Evolutionary conservation across 2,329 filamentous ascomycete species (phyloP), one percentile per base, ranked within the genome.

Genomic region (Phialocephala subalpina): DNA sequence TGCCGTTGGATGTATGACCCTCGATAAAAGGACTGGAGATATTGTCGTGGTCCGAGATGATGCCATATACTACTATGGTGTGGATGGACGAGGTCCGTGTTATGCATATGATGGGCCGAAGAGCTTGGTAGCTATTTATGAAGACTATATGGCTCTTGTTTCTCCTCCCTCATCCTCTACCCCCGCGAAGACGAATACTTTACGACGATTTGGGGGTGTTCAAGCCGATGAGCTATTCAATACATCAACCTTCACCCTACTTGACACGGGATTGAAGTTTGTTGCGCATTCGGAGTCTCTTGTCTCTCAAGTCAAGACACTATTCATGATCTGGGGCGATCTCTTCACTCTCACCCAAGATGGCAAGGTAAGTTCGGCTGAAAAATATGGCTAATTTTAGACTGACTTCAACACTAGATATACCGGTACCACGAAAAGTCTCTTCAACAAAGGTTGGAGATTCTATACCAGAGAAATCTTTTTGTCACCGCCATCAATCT

Each of bases 11-110:
- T 99, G 97, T 78, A 97, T 99, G 93, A 92, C 93, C 0, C 84
- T 95, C 14, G 93, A 97, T 77, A 88, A 86, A 67, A 85, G 87
- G 68, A 92, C 89, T 0, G 93, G 92, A 5, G 93, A 97, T 70
- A 90, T 99, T 22, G 87, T 99, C 2, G 91, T 99, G n/a, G 96
- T 91, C 0, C 85, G 96, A 67, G 93, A 97, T 72, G 97, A 99
- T 84, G 96, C 95, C 8, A 91, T 99, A 62, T 98, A 98, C 80
- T 94, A 93, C 66, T 99, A 98, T 79, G 92, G 91, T 0, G 81
- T 91, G 0, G 92, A 96, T 65, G 95, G 95, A 0, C 88, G 94
- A 66, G 94, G 94, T 0, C 91, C 93, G 0, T 95, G 93, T 47
- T 94, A 92, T 78, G 94, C 94, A 0, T 98, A 97, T 76, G 95